phyloP scores from a whole-genome alignment of 305 asterid genomes.

The Fraxinus xanthoxyloides region DNA sequence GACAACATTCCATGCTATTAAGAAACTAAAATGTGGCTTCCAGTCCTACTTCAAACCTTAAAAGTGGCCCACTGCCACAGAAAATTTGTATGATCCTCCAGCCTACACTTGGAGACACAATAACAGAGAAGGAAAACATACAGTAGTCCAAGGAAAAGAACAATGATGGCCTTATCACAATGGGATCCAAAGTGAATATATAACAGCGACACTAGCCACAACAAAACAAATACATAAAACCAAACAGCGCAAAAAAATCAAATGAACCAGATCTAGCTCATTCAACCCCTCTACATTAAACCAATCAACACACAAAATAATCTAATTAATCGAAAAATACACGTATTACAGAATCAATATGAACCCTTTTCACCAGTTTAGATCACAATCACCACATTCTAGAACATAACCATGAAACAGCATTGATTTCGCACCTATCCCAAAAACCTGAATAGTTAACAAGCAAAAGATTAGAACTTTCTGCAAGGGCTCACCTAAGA shows the following conservation, averaged over 20 bases:
- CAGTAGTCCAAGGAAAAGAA: conserved; percentile 22
- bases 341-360: conserved; percentile 5
- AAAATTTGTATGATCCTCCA: background rate
- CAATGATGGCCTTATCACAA: conserved; percentile 21
- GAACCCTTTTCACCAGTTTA: conserved; percentile 20
- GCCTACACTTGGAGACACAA: conserved; percentile 9
- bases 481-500: conserved; percentile 62
- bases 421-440: background rate
- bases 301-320: background rate
- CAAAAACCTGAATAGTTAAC: background rate
- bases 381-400: conserved; percentile 18
- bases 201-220: conserved; percentile 27
- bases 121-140: conserved; percentile 19
- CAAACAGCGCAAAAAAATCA: conserved; percentile 11
- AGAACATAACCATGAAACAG: background rate
- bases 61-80: conserved; percentile 18
- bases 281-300: background rate
- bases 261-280: conserved; percentile 29
- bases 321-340: conserved; percentile 11
- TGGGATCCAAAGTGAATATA: conserved; percentile 22
- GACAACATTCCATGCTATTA: background rate
- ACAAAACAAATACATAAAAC: conserved; percentile 33
- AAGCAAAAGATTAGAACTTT: conserved; percentile 15
- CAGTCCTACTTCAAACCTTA: conserved; percentile 13
- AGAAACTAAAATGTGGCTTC: background rate